These are phyloP conservation scores for Zostera marina DNA, from an alignment of 116 monocot genomes.

Conservation along the genomic window DNA sequence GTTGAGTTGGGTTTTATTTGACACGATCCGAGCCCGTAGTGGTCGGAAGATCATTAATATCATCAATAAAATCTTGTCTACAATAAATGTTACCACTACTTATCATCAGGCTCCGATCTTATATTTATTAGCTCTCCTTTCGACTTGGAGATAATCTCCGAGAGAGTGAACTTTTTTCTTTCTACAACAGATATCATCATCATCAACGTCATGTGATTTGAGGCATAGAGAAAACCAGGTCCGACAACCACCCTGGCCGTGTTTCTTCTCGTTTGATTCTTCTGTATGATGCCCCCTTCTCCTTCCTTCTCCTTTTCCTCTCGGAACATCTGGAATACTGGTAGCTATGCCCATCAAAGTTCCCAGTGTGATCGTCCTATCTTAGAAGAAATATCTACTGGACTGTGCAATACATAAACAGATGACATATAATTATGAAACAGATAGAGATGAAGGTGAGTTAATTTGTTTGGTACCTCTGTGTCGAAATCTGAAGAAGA, in stretches of 20 bases:
- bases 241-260: not conserved
- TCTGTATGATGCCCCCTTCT: not conserved
- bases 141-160: slow-evolving; percentile 6
- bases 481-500: slow-evolving; percentile 8
- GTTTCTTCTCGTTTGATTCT: not conserved
- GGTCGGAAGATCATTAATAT: too few species aligned
- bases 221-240: slow-evolving; percentile 3
- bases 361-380: slow-evolving; percentile 8
- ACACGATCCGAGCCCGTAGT: too few species aligned
- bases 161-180: not conserved
- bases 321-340: slow-evolving; percentile 2
- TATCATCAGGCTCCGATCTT: too few species aligned
- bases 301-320: not conserved
- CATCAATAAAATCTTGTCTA: too few species aligned
- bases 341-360: slow-evolving; percentile 10
- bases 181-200: not conserved
- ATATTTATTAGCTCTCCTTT: slow-evolving; percentile 1
- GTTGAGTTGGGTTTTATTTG: too few species aligned
- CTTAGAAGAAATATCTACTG: slow-evolving; percentile 8
- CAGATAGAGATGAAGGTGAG: not conserved
- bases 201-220: not conserved
- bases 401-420: slow-evolving; percentile 1
- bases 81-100: too few species aligned
- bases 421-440: not conserved
- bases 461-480: slow-evolving; percentile 1